phyloP scores from a whole-genome alignment of 345 rosid genomes.

The Camelina laxa region DNA sequence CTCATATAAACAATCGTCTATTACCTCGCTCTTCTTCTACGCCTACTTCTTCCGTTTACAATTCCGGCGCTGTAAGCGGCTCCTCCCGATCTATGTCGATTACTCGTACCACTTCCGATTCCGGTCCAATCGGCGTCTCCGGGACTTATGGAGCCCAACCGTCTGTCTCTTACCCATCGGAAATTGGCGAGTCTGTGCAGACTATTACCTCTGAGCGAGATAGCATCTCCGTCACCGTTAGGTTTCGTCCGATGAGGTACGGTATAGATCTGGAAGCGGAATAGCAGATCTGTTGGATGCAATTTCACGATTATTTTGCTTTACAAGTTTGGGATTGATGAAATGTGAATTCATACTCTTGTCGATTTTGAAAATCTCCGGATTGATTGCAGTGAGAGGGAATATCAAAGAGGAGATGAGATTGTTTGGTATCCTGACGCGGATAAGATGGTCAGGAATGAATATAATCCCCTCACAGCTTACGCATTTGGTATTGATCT shows the following conservation, averaged over 20 bases:
- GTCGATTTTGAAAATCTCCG: slow-evolving; percentile 23
- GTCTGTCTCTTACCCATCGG: slow-evolving; percentile 57
- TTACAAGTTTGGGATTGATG: slow-evolving; percentile 15
- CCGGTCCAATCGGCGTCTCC: slow-evolving; percentile 43
- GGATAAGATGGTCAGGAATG: slow-evolving; percentile 81
- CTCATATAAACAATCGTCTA: slow-evolving; percentile 56
- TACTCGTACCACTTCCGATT: slow-evolving; percentile 60
- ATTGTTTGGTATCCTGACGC: slow-evolving; percentile 92
- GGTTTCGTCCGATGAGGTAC: slow-evolving; percentile 93
- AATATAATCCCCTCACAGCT: slow-evolving; percentile 76
- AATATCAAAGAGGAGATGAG: slow-evolving; percentile 87
- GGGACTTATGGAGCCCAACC: slow-evolving; percentile 41
- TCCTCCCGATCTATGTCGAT: slow-evolving; percentile 80
- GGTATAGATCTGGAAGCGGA: slow-evolving; percentile 58
- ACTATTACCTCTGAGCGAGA: slow-evolving; percentile 64
- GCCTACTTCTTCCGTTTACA: slow-evolving; percentile 63
- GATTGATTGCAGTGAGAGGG: slow-evolving; percentile 73
- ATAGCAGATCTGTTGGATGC: slow-evolving; percentile 50
- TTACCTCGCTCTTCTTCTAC: slow-evolving; percentile 81
- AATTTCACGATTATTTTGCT: slow-evolving; percentile 20
- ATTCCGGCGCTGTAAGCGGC: slow-evolving; percentile 58
- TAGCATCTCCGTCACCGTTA: slow-evolving; percentile 90
- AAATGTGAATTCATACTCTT: slow-evolving; percentile 21
- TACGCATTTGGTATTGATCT: slow-evolving; percentile 74
- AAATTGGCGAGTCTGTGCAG: slow-evolving; percentile 60